phyloP scores from a whole-genome alignment of 306 rosid genomes.

The Biancaea sappan region DNA sequence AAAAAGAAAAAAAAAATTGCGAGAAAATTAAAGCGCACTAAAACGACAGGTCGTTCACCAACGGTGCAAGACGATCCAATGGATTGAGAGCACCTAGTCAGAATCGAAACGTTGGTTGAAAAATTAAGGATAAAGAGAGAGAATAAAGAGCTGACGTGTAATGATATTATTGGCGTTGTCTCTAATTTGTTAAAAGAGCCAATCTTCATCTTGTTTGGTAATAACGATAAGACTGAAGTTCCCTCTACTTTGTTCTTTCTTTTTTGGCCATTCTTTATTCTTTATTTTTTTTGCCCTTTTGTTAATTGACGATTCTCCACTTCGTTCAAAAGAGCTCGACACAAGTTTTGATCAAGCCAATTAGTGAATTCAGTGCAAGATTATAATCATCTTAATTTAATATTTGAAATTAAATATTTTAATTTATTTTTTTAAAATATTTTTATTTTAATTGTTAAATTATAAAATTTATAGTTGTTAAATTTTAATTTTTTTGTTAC shows the following conservation, averaged over 20 bases:
- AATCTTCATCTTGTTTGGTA: neutral
- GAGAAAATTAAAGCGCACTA: neutral
- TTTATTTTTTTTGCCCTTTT: neutral
- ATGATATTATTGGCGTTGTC: neutral
- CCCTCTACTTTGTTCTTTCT: neutral
- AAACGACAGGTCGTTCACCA: slow-evolving; percentile 9
- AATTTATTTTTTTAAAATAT: no score
- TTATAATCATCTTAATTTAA: no score
- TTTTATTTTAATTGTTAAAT: no score
- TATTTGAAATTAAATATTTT: no score
- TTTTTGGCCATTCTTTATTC: neutral
- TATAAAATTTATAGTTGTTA: no score
- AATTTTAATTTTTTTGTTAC: no score
- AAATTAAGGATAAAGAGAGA: neutral
- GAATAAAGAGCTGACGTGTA: neutral
- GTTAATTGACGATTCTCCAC: neutral
- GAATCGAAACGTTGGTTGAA: neutral
- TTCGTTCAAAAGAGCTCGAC: no score
- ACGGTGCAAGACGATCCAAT: slow-evolving; percentile 36
- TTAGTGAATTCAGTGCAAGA: no score
- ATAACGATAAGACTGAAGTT: neutral
- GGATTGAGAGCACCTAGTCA: slow-evolving; percentile 13
- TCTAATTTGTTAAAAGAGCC: neutral
- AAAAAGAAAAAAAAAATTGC: neutral
- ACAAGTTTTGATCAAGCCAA: no score